A percentile compares a stretch with the other conserved stretches of the same genome.
phyloP scores from a whole-genome alignment of 1,284 basidiomycete species.

The Pseudozyma tsukubaensis region DNA sequence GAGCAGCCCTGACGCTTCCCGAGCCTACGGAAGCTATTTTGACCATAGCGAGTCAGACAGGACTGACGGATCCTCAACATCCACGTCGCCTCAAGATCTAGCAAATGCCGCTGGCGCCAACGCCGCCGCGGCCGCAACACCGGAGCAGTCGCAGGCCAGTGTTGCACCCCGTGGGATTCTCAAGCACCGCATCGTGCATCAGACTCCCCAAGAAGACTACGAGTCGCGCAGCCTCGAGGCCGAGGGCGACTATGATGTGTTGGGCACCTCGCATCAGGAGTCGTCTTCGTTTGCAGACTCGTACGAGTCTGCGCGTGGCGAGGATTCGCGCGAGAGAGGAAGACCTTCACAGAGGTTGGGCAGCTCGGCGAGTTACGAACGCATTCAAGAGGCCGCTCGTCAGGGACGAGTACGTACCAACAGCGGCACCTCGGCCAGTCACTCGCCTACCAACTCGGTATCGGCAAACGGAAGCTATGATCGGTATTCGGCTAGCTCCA shows the following conservation, averaged over 20 bases:
- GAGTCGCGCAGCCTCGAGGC: slow-evolving; percentile 33
- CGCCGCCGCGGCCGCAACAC: slow-evolving; percentile 20
- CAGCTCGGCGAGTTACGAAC: slow-evolving; percentile 60
- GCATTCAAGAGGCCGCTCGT: slow-evolving; percentile 57
- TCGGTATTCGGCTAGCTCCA: slow-evolving; percentile 21
- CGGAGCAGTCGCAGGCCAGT: slow-evolving; percentile 49
- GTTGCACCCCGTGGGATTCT: slow-evolving; percentile 54
- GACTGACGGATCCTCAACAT: slow-evolving; percentile 46
- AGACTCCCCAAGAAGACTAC: slow-evolving; percentile 39
- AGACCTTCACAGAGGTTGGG: slow-evolving; percentile 56
- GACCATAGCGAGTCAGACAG: slow-evolving; percentile 55
- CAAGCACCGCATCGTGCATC: slow-evolving; percentile 48
- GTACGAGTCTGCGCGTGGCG: slow-evolving; percentile 33
- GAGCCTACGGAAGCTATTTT: slow-evolving; percentile 52
- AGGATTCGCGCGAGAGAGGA: slow-evolving; percentile 49
- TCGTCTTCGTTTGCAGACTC: slow-evolving; percentile 34
- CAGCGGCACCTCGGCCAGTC: slow-evolving; percentile 39
- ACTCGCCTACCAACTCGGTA: slow-evolving; percentile 43
- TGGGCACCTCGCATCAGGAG: slow-evolving; percentile 42
- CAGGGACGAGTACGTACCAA: slow-evolving; percentile 38
- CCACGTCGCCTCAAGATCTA: slow-evolving; percentile 53
- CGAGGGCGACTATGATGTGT: slow-evolving; percentile 45
- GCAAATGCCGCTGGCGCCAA: slow-evolving; percentile 10
- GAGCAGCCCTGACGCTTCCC: slow-evolving; percentile 53
- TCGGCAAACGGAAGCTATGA: slow-evolving; percentile 40